A percentile compares a stretch with the other conserved stretches of the same genome.
Evolutionary conservation across 208 protist species (phyloP).

Genomic region (Crithidia mellificae): DNA sequence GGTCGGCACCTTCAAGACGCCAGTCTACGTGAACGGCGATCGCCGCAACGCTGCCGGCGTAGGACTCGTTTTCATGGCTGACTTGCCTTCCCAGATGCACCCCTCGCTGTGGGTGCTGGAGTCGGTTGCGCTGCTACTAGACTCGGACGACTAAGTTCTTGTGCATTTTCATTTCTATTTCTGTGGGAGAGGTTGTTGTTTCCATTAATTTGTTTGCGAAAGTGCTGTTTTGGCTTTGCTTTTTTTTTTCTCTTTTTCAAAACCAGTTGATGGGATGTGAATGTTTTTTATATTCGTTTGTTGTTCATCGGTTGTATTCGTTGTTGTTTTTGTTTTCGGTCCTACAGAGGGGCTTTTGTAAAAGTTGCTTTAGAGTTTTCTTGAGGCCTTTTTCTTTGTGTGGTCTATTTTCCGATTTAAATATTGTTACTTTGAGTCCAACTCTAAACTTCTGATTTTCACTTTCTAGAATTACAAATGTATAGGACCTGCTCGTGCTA

Average conservation of each 20-base stretch:
- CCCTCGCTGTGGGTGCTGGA: slow-evolving; percentile 96
- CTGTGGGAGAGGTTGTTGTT: too few species aligned
- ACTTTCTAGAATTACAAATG: too few species aligned
- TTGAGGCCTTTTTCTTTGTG: too few species aligned
- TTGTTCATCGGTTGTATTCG: background rate
- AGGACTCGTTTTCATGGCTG: slow-evolving; percentile 98
- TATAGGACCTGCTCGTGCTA: too few species aligned
- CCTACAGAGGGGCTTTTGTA: too few species aligned
- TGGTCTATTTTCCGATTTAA: too few species aligned
- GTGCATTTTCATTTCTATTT: background rate
- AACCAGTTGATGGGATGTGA: too few species aligned
- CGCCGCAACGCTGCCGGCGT: slow-evolving; percentile 97
- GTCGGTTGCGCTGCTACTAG: slow-evolving; percentile 95
- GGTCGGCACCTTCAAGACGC: slow-evolving; percentile 95
- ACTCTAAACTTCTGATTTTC: too few species aligned
- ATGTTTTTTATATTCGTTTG: background rate
- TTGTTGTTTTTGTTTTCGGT: background rate
- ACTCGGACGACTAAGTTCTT: slow-evolving; percentile 86
- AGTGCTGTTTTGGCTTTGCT: background rate
- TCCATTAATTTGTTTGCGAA: background rate
- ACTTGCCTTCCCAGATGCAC: slow-evolving; percentile 94
- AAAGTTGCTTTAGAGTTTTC: too few species aligned
- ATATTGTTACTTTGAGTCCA: too few species aligned
- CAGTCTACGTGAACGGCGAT: slow-evolving; percentile 98
- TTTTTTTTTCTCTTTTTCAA: background rate